phyloP scores from a whole-genome alignment of 495 filamentous ascomycete genomes.

The Penicillium chermesinum region DNA sequence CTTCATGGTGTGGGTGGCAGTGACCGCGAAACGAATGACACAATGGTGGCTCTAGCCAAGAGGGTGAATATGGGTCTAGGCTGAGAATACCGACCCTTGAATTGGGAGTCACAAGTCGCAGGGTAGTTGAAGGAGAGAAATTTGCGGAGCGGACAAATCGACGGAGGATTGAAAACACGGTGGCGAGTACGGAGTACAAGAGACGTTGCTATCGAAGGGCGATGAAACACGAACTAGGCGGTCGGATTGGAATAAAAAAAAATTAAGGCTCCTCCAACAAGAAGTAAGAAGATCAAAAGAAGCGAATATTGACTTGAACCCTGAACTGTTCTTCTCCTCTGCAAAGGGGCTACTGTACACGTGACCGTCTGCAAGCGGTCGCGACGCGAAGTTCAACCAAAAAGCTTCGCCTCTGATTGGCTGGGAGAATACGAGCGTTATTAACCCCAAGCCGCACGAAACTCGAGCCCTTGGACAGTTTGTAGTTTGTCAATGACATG shows the following conservation, averaged over 20 bases:
- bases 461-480: too few species aligned
- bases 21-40: conserved; percentile 13
- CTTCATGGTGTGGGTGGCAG: conserved; percentile 26
- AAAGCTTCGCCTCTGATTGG: too few species aligned
- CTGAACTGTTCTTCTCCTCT: background rate
- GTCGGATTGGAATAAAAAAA: too few species aligned
- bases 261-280: too few species aligned
- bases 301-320: too few species aligned
- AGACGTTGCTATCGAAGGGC: too few species aligned
- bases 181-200: background rate
- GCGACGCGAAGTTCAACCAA: background rate
- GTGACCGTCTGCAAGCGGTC: background rate
- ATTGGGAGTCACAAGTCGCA: background rate
- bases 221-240: too few species aligned
- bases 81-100: background rate
- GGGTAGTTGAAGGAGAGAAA: background rate
- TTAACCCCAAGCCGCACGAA: too few species aligned
- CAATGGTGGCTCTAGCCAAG: background rate
- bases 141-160: background rate
- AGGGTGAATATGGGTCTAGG: background rate
- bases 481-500: too few species aligned
- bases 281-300: too few species aligned
- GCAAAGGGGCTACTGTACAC: background rate
- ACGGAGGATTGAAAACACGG: background rate
- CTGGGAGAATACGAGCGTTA: too few species aligned